Conservation (phyloP, 306 rosid genomes). For the Mimosa bimucronata region DNA sequence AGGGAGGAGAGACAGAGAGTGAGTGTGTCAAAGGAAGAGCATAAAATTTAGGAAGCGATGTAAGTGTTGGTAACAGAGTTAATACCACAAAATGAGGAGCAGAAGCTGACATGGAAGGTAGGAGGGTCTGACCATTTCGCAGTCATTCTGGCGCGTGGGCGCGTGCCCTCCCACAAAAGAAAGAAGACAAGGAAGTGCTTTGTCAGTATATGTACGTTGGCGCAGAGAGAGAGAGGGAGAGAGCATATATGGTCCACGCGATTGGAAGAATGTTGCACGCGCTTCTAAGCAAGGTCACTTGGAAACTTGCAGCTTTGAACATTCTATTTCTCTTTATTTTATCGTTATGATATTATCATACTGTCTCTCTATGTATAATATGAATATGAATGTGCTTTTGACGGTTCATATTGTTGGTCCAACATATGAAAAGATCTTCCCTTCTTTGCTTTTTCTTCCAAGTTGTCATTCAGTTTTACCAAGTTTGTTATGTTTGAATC, state of each 20-base stretch:
- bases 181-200: constrained; percentile 50
- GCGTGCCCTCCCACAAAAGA: constrained; percentile 32
- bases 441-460: background rate
- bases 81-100: constrained; percentile 32
- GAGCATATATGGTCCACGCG: constrained; percentile 38
- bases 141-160: constrained; percentile 38
- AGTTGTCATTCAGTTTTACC: background rate
- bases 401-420: background rate
- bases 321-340: constrained; percentile 24
- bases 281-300: constrained; percentile 44
- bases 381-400: background rate
- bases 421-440: background rate
- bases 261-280: constrained; percentile 53
- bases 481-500: background rate
- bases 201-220: constrained; percentile 47
- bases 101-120: constrained; percentile 42
- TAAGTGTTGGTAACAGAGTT: background rate
- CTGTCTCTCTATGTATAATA: no score
- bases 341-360: no score
- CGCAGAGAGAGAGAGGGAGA: background rate
- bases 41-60: constrained; percentile 35
- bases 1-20: background rate
- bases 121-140: constrained; percentile 38
- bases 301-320: constrained; percentile 52
- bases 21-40: constrained; percentile 43